Conservation (phyloP, 805 yeast genomes). For the Maudiozyma pseudohumilis region DNA sequence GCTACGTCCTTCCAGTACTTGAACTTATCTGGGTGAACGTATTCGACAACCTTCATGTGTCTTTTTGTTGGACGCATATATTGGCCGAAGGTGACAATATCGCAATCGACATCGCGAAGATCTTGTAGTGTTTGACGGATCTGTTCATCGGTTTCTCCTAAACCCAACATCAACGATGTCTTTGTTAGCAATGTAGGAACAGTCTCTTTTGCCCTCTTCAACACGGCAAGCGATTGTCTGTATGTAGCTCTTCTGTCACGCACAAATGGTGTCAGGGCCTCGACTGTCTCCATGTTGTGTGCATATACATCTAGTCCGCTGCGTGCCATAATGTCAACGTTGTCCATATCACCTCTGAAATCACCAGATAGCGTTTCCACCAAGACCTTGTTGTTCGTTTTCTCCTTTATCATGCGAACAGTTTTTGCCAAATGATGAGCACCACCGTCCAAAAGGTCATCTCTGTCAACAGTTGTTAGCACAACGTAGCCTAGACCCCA, state of each 20-base stretch:
- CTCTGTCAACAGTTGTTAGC: constrained; percentile 94
- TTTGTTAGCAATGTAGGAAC: constrained; percentile 75
- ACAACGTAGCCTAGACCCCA: constrained; percentile 99
- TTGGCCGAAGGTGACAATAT: constrained; percentile 96
- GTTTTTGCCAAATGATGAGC: constrained; percentile 85
- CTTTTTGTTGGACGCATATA: constrained; percentile 98
- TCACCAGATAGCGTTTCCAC: constrained; percentile 95
- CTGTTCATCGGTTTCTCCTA: constrained; percentile 94
- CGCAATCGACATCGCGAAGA: constrained; percentile 67
- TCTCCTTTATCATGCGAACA: constrained; percentile 69
- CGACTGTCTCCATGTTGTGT: constrained; percentile 94
- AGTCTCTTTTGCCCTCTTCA: constrained; percentile 69
- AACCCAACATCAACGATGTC: constrained; percentile 91
- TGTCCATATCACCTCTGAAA: constrained; percentile 79
- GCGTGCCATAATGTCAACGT: constrained; percentile 68
- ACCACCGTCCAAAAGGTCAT: constrained; percentile 89
- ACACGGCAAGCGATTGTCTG: constrained; percentile 72
- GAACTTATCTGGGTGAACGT: constrained; percentile 87
- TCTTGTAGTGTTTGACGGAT: constrained; percentile 64
- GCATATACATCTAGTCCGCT: constrained; percentile 95
- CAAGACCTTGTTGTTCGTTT: constrained; percentile 71
- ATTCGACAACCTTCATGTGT: constrained; percentile 96
- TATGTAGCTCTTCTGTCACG: constrained; percentile 96
- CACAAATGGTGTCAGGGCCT: constrained; percentile 84
- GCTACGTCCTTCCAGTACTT: constrained; percentile 89